phyloP scores from a whole-genome alignment of 768 basidiomycete genomes.

The Trametopsis cervina region DNA sequence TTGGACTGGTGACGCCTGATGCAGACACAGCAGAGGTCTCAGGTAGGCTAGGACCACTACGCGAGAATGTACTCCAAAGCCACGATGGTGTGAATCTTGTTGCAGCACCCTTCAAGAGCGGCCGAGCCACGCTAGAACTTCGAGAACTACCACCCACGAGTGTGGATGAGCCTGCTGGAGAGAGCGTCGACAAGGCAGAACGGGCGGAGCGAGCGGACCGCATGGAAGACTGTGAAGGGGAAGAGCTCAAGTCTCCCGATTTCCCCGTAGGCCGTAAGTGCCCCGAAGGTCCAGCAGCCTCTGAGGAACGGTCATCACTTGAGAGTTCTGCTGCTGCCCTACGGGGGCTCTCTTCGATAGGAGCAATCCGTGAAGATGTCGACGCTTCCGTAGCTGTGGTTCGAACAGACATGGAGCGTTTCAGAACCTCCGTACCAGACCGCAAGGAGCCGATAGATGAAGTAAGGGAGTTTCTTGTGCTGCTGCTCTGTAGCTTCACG shows the following conservation, averaged over 20 bases:
- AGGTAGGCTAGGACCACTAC: conserved; percentile 55
- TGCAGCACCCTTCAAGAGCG: conserved; percentile 20
- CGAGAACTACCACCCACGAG: conserved; percentile 2
- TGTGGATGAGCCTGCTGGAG: conserved; percentile 16
- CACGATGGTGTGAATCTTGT: conserved; percentile 68
- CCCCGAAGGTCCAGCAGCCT: too few species aligned
- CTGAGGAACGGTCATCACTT: too few species aligned
- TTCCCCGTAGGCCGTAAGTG: too few species aligned
- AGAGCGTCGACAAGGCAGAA: conserved; percentile 38
- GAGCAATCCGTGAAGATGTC: conserved; percentile 36
- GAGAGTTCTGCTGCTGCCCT: too few species aligned
- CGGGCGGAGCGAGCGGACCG: conserved; percentile 44
- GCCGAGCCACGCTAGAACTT: background rate
- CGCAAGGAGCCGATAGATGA: conserved; percentile 30
- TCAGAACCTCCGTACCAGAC: conserved; percentile 28
- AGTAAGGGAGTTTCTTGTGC: conserved; percentile 31
- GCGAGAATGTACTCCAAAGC: conserved; percentile 66
- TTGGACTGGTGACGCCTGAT: conserved; percentile 31
- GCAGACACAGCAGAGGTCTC: conserved; percentile 52
- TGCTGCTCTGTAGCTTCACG: conserved; percentile 20
- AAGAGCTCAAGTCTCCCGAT: conserved; percentile 35
- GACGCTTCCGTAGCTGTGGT: conserved; percentile 37
- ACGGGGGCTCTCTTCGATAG: conserved; percentile 69
- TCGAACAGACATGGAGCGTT: conserved; percentile 26
- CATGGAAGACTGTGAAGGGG: conserved; percentile 63